These are phyloP conservation scores for Tephrocybe sp. DNA, from an alignment of 768 basidiomycete genomes.

Conservation along the genomic window DNA sequence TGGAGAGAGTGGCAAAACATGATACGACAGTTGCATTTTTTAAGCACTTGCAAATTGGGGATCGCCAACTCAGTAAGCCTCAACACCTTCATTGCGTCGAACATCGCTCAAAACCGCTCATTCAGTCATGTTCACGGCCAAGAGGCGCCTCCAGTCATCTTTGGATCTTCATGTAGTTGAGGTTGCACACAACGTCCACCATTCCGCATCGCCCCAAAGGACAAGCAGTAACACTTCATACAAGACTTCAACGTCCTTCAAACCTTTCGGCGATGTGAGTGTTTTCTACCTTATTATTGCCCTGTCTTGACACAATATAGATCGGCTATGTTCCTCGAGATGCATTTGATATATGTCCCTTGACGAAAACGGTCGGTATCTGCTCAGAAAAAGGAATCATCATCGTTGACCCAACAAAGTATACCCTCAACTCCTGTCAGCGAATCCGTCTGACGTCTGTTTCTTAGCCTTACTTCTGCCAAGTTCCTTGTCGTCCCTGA, in stretches of 20 bases:
- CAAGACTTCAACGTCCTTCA: conserved; percentile 46
- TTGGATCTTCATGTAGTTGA: conserved; percentile 59
- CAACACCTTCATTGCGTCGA: not conserved
- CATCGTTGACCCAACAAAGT: conserved; percentile 71
- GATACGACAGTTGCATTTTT: conserved; percentile 62
- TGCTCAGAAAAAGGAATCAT: conserved; percentile 65
- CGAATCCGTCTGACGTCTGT: not conserved
- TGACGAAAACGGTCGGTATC: conserved; percentile 65
- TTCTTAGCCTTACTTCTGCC: conserved; percentile 39
- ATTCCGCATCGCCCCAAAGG: conserved; percentile 35
- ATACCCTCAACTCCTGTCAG: conserved; percentile 19
- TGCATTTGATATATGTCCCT: conserved; percentile 55
- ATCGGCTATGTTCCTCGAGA: conserved; percentile 72
- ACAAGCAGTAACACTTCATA: conserved; percentile 16
- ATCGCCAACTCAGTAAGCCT: conserved; percentile 55
- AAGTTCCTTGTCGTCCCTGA: conserved; percentile 58
- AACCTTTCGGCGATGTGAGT: conserved; percentile 66
- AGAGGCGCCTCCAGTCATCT: conserved; percentile 57
- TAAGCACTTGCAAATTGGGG: conserved; percentile 51
- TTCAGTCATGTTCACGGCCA: conserved; percentile 69
- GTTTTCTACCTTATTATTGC: not conserved
- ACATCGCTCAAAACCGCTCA: not conserved
- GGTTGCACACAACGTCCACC: conserved; percentile 33
- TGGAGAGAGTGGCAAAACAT: conserved; percentile 60
- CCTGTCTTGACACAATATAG: conserved; percentile 33